phyloP scores from a whole-genome alignment of 768 basidiomycete genomes.

The Pleurotus platypus region DNA sequence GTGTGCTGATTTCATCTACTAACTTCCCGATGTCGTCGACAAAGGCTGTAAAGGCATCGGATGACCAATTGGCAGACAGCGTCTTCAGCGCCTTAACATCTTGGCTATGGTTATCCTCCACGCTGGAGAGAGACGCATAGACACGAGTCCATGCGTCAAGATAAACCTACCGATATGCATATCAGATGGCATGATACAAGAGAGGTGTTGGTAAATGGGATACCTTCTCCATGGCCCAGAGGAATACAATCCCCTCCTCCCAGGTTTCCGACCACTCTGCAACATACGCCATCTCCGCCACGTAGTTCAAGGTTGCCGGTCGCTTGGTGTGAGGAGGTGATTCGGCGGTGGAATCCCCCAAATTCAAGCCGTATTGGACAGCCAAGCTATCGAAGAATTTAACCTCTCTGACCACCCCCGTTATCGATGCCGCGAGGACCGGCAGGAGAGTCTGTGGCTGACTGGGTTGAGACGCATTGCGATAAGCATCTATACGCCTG shows the following conservation, averaged over 20 bases:
- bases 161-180: constrained; percentile 46
- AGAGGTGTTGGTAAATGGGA: not conserved
- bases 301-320: constrained; percentile 64
- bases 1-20: constrained; percentile 37
- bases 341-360: constrained; percentile 46
- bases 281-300: constrained; percentile 65
- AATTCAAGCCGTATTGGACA: constrained; percentile 36
- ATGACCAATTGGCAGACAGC: constrained; percentile 66
- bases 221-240: constrained; percentile 82
- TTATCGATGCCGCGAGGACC: constrained; percentile 33
- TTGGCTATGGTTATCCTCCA: constrained; percentile 2
- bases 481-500: constrained; percentile 49
- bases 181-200: not conserved
- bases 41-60: constrained; percentile 47
- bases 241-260: constrained; percentile 64
- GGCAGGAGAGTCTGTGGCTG: constrained; percentile 30
- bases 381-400: constrained; percentile 59
- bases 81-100: constrained; percentile 30
- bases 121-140: constrained; percentile 14
- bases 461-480: constrained; percentile 39
- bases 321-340: constrained; percentile 62
- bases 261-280: constrained; percentile 36
- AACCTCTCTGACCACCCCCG: constrained; percentile 54
- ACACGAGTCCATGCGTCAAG: constrained; percentile 65
- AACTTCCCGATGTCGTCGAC: constrained; percentile 46